phyloP scores from a whole-genome alignment of 768 basidiomycete genomes.

The Mycena vitilis region DNA sequence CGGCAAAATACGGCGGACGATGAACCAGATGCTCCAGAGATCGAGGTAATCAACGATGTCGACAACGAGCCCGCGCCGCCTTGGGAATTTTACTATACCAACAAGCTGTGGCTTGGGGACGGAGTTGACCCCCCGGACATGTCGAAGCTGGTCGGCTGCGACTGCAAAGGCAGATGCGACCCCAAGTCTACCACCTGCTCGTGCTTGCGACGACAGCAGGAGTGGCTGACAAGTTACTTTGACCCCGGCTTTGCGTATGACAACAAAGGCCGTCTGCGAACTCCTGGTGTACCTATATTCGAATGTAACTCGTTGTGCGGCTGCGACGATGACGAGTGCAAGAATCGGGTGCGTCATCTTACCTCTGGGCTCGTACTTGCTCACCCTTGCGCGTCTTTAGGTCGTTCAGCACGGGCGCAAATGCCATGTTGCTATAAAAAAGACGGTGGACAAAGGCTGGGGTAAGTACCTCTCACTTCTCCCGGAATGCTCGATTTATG shows the following conservation, averaged over 20 bases:
- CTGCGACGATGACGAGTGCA: conserved; percentile 80
- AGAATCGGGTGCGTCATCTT: conserved; percentile 72
- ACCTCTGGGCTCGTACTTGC: not conserved
- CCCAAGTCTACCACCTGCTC: conserved; percentile 79
- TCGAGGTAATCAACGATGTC: conserved; percentile 74
- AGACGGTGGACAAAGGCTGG: conserved; percentile 87
- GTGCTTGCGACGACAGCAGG: conserved; percentile 70
- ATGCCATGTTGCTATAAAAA: conserved; percentile 69
- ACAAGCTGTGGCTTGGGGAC: conserved; percentile 80
- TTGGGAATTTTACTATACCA: conserved; percentile 92
- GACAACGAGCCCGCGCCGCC: conserved; percentile 78
- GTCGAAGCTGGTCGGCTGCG: conserved; percentile 71
- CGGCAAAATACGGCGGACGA: conserved; percentile 70
- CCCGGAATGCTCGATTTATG: conserved; percentile 3
- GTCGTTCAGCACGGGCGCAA: conserved; percentile 87
- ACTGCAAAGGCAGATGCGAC: conserved; percentile 80
- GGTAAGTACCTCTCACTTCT: conserved; percentile 54
- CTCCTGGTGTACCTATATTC: conserved; percentile 71
- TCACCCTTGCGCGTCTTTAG: conserved; percentile 49
- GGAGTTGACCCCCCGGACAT: conserved; percentile 76
- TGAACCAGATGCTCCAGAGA: conserved; percentile 76
- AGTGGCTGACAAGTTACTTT: conserved; percentile 48
- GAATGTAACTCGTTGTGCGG: conserved; percentile 89
- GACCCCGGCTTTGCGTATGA: conserved; percentile 76
- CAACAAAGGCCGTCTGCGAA: conserved; percentile 63